Evolutionary conservation across 352 stramenopile species (phyloP).

Genomic region (Phytophthora citrophthora): DNA sequence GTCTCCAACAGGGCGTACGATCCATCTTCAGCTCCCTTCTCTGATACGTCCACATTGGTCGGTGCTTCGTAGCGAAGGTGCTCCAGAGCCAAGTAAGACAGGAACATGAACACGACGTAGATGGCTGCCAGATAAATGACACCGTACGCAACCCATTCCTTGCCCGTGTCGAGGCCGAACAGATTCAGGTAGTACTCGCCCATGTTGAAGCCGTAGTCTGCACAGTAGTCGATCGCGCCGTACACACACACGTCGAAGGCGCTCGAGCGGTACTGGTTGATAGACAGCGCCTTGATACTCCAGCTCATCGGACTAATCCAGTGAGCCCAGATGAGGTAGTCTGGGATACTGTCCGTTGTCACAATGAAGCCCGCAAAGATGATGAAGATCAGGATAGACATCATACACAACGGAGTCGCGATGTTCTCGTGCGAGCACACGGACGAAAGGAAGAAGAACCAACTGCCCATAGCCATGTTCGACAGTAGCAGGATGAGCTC

Average conservation of each 20-base stretch:
- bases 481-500: conserved; percentile 45
- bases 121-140: conserved; percentile 15
- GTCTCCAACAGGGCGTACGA: conserved; percentile 19
- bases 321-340: conserved; percentile 57
- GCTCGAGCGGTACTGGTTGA: conserved; percentile 39
- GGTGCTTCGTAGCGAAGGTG: conserved; percentile 24
- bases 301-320: conserved; percentile 66
- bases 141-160: conserved; percentile 20
- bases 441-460: conserved; percentile 29
- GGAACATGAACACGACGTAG: conserved; percentile 31
- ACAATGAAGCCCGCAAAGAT: conserved; percentile 60
- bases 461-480: conserved; percentile 22
- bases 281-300: conserved; percentile 33
- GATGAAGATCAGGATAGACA: conserved; percentile 50
- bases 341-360: conserved; percentile 48
- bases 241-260: conserved; percentile 36
- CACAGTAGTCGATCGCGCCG: conserved; percentile 29
- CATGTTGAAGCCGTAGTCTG: conserved; percentile 36
- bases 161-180: conserved; percentile 22
- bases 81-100: conserved; percentile 22
- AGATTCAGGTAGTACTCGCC: conserved; percentile 39
- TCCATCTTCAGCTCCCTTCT: neutral
- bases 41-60: conserved; percentile 22
- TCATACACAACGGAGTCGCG: conserved; percentile 43
- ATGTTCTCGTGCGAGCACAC: conserved; percentile 31